A percentile compares a stretch with the other conserved stretches of the same genome.
Conservation (phyloP, 306 rosid genomes). For the Quercus bicolor region DNA sequence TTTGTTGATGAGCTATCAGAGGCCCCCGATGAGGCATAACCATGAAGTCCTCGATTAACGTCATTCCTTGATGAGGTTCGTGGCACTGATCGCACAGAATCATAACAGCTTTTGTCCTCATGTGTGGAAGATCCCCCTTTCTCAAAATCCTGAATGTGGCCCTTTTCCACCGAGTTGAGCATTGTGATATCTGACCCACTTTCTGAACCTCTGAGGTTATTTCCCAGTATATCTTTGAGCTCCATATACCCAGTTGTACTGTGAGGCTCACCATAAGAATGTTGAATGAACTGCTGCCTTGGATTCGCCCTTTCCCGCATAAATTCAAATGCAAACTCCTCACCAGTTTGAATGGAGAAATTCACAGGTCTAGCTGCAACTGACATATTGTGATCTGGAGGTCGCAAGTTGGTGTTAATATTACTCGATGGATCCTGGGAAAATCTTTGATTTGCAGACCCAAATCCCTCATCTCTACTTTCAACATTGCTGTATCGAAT, state of each 20-base stretch:
- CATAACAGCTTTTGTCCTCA: constrained; percentile 55
- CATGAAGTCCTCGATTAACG: constrained; percentile 37
- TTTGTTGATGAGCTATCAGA: constrained; percentile 50
- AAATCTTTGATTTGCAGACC: constrained; percentile 41
- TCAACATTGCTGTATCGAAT: constrained; percentile 44
- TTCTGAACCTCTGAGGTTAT: constrained; percentile 57
- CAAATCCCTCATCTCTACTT: constrained; percentile 49
- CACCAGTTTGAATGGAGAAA: constrained; percentile 90
- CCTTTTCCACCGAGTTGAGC: constrained; percentile 48
- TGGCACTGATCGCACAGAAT: constrained; percentile 43
- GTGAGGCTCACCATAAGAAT: constrained; percentile 52
- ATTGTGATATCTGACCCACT: constrained; percentile 53
- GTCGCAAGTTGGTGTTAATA: constrained; percentile 47
- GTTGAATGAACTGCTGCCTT: constrained; percentile 53
- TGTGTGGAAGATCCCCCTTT: constrained; percentile 43
- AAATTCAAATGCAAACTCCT: constrained; percentile 85
- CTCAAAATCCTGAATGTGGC: constrained; percentile 44
- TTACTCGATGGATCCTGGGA: constrained; percentile 46
- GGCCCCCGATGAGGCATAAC: constrained; percentile 47
- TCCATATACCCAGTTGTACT: constrained; percentile 56
- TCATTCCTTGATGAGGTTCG: constrained; percentile 61
- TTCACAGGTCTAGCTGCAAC: constrained; percentile 62
- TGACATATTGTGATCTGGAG: constrained; percentile 48
- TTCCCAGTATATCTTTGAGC: constrained; percentile 49
- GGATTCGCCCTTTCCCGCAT: constrained; percentile 83